A percentile compares a stretch with the other conserved stretches of the same genome.
phyloP scores from a whole-genome alignment of 805 yeast genomes.

The Candida khao-thaluensis region DNA sequence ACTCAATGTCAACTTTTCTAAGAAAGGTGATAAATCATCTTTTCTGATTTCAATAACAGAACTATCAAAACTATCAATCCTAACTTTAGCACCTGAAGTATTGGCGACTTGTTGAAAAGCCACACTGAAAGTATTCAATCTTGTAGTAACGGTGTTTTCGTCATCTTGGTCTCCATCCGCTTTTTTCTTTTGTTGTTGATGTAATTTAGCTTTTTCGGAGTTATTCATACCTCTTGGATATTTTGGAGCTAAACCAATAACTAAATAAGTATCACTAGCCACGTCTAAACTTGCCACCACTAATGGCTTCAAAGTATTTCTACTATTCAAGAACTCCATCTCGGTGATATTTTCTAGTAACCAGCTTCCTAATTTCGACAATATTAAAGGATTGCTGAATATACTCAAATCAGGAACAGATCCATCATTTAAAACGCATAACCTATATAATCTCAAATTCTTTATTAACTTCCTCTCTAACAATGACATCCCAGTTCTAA shows the following conservation, averaged over 20 bases:
- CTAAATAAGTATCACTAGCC: slow-evolving; percentile 73
- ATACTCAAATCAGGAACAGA: slow-evolving; percentile 68
- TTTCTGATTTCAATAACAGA: slow-evolving; percentile 86
- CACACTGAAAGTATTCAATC: slow-evolving; percentile 78
- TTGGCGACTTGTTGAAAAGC: slow-evolving; percentile 89
- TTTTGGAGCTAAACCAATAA: slow-evolving; percentile 86
- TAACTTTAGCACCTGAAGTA: slow-evolving; percentile 80
- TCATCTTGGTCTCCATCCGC: slow-evolving; percentile 19
- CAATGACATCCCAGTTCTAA: slow-evolving; percentile 85
- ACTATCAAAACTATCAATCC: slow-evolving; percentile 93
- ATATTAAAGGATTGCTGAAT: slow-evolving; percentile 82
- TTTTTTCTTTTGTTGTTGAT: slow-evolving; percentile 20
- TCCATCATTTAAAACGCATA: slow-evolving; percentile 85
- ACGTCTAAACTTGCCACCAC: slow-evolving; percentile 82
- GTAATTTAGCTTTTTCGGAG: slow-evolving; percentile 32
- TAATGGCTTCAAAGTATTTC: slow-evolving; percentile 59
- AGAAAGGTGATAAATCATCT: slow-evolving; percentile 84
- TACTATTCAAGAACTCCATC: slow-evolving; percentile 50
- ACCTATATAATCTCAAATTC: slow-evolving; percentile 73
- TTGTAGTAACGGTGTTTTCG: slow-evolving; percentile 42
- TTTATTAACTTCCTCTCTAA: slow-evolving; percentile 79
- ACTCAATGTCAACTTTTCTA: slow-evolving; percentile 78
- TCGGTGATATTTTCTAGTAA: slow-evolving; percentile 86
- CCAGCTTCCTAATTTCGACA: slow-evolving; percentile 88
- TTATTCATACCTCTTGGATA: slow-evolving; percentile 52